A percentile compares a stretch with the other conserved stretches of the same genome.
Conservation (phyloP, 108 stramenopile genomes). For the Pseudonitzschia delicatissima region DNA sequence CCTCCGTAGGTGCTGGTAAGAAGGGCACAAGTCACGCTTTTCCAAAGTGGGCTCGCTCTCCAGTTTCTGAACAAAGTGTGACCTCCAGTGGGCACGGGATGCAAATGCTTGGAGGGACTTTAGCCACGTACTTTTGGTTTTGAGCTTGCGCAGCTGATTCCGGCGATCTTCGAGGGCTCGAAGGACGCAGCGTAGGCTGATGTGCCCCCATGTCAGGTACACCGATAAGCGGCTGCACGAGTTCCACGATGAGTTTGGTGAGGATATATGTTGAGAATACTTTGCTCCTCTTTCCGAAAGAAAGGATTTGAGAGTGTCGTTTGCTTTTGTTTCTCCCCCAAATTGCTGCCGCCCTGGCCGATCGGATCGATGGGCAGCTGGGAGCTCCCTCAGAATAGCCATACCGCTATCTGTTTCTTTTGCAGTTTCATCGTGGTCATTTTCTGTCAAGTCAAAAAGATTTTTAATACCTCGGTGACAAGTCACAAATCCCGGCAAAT, state of each 20-base stretch:
- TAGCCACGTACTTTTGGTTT: slow-evolving; percentile 34
- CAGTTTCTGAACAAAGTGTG: slow-evolving; percentile 72
- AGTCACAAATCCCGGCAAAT: slow-evolving; percentile 14
- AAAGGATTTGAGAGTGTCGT: slow-evolving; percentile 52
- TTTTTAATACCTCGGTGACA: not conserved
- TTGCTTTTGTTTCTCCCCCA: slow-evolving; percentile 58
- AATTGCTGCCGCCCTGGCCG: slow-evolving; percentile 42
- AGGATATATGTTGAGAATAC: slow-evolving; percentile 61
- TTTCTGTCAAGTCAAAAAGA: not conserved
- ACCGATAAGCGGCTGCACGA: slow-evolving; percentile 61
- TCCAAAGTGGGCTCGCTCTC: slow-evolving; percentile 63
- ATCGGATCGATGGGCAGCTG: slow-evolving; percentile 46
- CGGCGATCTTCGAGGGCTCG: slow-evolving; percentile 33
- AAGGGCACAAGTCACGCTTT: slow-evolving; percentile 42
- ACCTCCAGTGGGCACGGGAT: slow-evolving; percentile 68
- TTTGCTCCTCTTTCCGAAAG: slow-evolving; percentile 44
- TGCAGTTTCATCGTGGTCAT: not conserved
- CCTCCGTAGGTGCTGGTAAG: slow-evolving; percentile 58
- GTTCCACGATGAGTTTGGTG: slow-evolving; percentile 67
- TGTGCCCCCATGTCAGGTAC: slow-evolving; percentile 64
- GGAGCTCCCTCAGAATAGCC: slow-evolving; percentile 34
- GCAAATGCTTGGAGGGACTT: slow-evolving; percentile 64
- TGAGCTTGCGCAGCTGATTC: slow-evolving; percentile 28
- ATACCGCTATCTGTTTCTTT: not conserved
- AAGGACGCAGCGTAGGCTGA: slow-evolving; percentile 53